Base-by-base conservation (phyloP, 129 eudicot genomes). In the Flaveria ramosissima region DNA sequence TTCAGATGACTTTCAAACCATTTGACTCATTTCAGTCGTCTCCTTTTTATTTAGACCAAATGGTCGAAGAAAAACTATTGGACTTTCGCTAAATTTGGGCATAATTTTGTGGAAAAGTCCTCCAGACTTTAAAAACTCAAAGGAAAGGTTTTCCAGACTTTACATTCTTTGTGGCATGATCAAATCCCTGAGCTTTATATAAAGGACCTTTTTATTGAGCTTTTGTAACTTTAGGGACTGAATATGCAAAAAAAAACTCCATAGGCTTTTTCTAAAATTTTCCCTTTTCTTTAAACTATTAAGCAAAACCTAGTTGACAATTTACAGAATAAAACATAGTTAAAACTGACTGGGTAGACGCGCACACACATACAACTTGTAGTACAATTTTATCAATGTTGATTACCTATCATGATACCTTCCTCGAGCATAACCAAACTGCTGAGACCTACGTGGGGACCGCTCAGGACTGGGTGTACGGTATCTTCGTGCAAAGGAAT, bases 401-500 rank as follows among this genome's bases (percentile, higher is more conserved):
- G 15, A 10, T 32, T 82, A 93, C 97, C 98, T 94, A 61, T 89
- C 91, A 71, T 81, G 79, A 68, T 84, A 83, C 82, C 96, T 91
- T 66, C 82, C 83, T 45, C 85, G 85, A 75, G 76, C 24, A 64
- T 87, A 89, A n/a, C 93, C 88, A 84, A 80, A 84, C 55, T 73
- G 81, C 63, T 81, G 82, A 46, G 90, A 74, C 80, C 93, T 88
- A 39, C 81, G 87, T 36, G 89, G 86, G 15, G 90, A 73, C 68
- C 81, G 94, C 77, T 89, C 89, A 19, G 97, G 99, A 75, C 91
- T 84, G 2, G 97, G 99, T 20, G 97, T 89, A 45, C 93, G 96
- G 73, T 91, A 95, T 55, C 78, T 82, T 16, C 99, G 86, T 6
- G 90, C 97, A 86, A 86, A 95, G 14, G 96, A 83, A 84, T 84